Base-by-base conservation (phyloP, 1,284 basidiomycete genomes). In the Leccinum griseonigrum region DNA sequence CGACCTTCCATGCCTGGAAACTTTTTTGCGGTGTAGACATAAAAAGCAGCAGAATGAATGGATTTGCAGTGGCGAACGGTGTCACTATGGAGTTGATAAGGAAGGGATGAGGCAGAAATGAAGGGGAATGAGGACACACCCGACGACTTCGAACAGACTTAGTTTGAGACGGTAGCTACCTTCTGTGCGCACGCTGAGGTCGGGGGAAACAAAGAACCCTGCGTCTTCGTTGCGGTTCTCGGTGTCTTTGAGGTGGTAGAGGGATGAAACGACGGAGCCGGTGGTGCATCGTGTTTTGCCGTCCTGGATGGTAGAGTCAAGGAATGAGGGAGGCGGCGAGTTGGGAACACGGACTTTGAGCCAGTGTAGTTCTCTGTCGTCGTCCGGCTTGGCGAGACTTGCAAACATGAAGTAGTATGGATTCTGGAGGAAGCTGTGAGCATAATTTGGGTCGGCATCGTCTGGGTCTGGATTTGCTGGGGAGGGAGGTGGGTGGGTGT, bases 341-440 rank as follows among this genome's bases (percentile, higher is more conserved):
- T 54, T n/a, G n/a, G 2, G 18, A 22, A 32, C 43, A 71, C 77
- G 31, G 57, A 87, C 87, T 80, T 94, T 93, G 58, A 96, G 83
- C 82, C 95, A 90, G 73, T 97, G 95, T 40, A 98, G 77, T 76
- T 98, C 96, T n/a, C 91, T 85, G 68, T 97, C 94, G 64, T 91
- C 87, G 67, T 95, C 92, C 0, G 92, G 91, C 67, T 92, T 90
- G 0, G 93, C 91, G 26, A 97, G 83, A 66, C 87, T 88, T 5
- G 94, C 94, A 69, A 94, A 97, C 86, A 95, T 94, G 76, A 97
- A 97, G 73, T 95, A 95, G 74, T 95, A 95, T 0, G 94, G 94
- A 67, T 93, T 95, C 77, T 97, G 90, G 14, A 92, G 81, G 72
- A 87, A 92, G 29, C 80, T 79, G 57, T 76, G 76, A 72, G 74